A percentile compares a stretch with the other conserved stretches of the same genome.
Conservation (phyloP, 2,329 filamentous ascomycete species). For the Pestalotiopsis sp. region DNA sequence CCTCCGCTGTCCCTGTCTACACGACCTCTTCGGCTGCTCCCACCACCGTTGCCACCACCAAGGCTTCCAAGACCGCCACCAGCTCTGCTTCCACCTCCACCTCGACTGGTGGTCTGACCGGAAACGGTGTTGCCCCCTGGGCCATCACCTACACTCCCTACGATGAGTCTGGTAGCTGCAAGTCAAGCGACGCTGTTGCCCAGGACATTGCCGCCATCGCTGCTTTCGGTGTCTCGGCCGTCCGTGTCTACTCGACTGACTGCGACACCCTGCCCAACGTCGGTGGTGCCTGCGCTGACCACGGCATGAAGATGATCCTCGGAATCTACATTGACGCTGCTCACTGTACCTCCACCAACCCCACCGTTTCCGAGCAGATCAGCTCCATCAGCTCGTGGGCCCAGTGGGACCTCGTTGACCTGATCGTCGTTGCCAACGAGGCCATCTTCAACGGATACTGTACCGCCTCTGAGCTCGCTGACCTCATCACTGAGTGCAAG, state of each 20-base stretch:
- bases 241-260: conserved; percentile 92
- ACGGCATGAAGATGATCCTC: conserved; percentile 79
- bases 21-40: conserved; percentile 21
- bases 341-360: conserved; percentile 58
- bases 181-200: conserved; percentile 59
- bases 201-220: conserved; percentile 66
- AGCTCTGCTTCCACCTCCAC: conserved; percentile 23
- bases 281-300: conserved; percentile 65
- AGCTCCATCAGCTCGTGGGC: conserved; percentile 71
- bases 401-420: conserved; percentile 74
- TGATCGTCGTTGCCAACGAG: conserved; percentile 91
- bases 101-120: conserved; percentile 36
- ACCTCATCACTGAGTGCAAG: conserved; percentile 72
- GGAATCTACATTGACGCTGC: conserved; percentile 81
- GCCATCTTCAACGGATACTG: conserved; percentile 76
- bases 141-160: conserved; percentile 84
- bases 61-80: conserved; percentile 25
- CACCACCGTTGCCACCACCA: conserved; percentile 24
- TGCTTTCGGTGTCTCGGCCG: conserved; percentile 64
- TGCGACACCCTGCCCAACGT: conserved; percentile 81
- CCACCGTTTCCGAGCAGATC: conserved; percentile 74
- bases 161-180: conserved; percentile 63
- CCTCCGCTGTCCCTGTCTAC: conserved; percentile 16
- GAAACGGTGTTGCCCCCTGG: conserved; percentile 54
- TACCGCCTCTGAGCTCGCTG: conserved; percentile 64